Percentiles rank a stretch among this genome's conserved stretches.
phyloP scores from a whole-genome alignment of 2,329 filamentous ascomycete species.

The Trichophyton mentagrophytes region DNA sequence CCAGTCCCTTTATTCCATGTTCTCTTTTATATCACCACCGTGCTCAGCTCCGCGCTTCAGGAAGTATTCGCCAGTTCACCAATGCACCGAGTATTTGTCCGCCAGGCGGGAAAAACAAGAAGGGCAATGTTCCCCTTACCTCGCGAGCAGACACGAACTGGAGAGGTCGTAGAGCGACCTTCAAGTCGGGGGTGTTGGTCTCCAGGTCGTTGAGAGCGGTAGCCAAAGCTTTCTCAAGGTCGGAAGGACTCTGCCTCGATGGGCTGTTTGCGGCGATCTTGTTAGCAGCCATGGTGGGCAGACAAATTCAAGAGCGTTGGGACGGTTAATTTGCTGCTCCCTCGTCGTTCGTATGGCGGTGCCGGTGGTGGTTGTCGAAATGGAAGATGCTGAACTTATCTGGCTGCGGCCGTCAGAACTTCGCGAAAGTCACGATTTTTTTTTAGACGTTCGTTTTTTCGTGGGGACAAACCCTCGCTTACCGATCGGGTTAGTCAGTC shows the following conservation, averaged over 20 bases:
- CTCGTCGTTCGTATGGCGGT: constrained; percentile 7
- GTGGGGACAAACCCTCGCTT: constrained; percentile 12
- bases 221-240: constrained; percentile 95
- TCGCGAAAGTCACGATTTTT: constrained; percentile 6
- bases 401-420: constrained; percentile 3
- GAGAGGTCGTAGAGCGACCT: constrained; percentile 87
- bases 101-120: background rate
- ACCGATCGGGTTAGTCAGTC: constrained; percentile 5
- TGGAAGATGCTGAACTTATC: background rate
- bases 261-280: constrained; percentile 98
- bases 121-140: constrained; percentile 50
- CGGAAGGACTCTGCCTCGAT: constrained; percentile 87
- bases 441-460: constrained; percentile 5
- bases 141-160: constrained; percentile 98
- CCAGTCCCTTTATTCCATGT: background rate
- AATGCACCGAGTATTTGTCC: background rate
- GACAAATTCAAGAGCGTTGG: constrained; percentile 8
- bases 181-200: constrained; percentile 97
- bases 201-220: constrained; percentile 97
- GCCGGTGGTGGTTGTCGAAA: background rate
- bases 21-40: background rate
- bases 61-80: background rate
- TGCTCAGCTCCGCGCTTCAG: background rate
- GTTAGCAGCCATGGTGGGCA: constrained; percentile 56
- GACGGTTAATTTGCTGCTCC: constrained; percentile 11